phyloP scores from a whole-genome alignment of 1,139 yeast genomes.

The Debaryomycetaceae sp. region DNA sequence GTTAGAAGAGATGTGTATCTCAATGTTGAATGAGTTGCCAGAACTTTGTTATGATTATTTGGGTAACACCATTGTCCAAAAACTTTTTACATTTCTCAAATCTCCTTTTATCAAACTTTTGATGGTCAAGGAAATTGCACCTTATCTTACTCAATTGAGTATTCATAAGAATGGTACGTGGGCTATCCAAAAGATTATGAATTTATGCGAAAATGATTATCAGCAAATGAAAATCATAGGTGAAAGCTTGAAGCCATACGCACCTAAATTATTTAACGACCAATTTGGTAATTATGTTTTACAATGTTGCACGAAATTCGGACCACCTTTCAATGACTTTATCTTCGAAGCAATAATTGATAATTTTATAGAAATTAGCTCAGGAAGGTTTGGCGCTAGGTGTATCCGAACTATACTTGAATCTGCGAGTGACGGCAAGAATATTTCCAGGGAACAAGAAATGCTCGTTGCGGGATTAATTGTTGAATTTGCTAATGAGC shows the following conservation, averaged over 20 bases:
- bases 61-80: conserved; percentile 95
- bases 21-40: conserved; percentile 87
- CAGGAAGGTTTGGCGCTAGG: conserved; percentile 91
- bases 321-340: conserved; percentile 83
- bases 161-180: conserved; percentile 98
- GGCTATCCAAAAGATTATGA: conserved; percentile 97
- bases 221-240: conserved; percentile 73
- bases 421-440: conserved; percentile 48
- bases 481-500: conserved; percentile 71
- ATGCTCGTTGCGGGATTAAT: conserved; percentile 77
- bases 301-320: conserved; percentile 90
- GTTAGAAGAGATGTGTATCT: conserved; percentile 77
- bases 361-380: conserved; percentile 78
- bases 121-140: conserved; percentile 77
- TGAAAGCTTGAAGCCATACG: conserved; percentile 71
- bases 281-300: conserved; percentile 96
- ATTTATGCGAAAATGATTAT: conserved; percentile 54
- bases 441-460: conserved; percentile 59
- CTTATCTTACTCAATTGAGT: conserved; percentile 85
- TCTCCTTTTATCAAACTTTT: conserved; percentile 71
- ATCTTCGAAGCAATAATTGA: conserved; percentile 81
- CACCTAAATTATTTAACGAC: conserved; percentile 84
- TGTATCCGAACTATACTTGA: conserved; percentile 93
- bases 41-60: conserved; percentile 89
- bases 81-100: conserved; percentile 67